A percentile compares a stretch with the other conserved stretches of the same genome.
Conservation (phyloP, 352 stramenopile genomes). For the Globisporangium radiosum region DNA sequence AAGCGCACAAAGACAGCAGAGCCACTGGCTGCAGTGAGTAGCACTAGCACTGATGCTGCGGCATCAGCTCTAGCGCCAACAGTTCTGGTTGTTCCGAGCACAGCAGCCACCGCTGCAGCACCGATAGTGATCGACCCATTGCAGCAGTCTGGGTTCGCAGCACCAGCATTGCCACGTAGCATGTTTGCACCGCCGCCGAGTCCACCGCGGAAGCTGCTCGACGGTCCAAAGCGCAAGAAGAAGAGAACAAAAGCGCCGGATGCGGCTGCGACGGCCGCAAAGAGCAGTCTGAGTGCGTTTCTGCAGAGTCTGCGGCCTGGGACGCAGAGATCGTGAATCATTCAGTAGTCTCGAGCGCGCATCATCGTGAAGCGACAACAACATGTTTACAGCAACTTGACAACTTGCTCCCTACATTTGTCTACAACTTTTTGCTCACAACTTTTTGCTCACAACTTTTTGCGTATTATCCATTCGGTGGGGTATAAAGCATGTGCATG, state of each 20-base stretch:
- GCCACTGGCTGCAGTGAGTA: no score
- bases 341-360: no score
- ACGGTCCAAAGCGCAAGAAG: conserved; percentile 48
- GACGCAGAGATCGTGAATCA: background rate
- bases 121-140: background rate
- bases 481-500: no score
- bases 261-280: conserved; percentile 38
- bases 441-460: no score
- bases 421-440: no score
- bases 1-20: conserved; percentile 25
- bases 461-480: no score
- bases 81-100: no score
- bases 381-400: no score
- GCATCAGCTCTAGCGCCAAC: no score
- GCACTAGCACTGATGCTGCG: background rate
- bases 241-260: conserved; percentile 65
- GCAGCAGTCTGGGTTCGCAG: background rate
- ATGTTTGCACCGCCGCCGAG: conserved; percentile 47
- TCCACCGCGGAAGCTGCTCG: conserved; percentile 60
- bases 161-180: conserved; percentile 15
- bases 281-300: conserved; percentile 64
- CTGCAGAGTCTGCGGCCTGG: conserved; percentile 37
- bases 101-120: background rate
- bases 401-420: no score
- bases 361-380: no score